phyloP scores from a whole-genome alignment of 2,329 filamentous ascomycete species.

The Colletotrichum gloeosporioides region DNA sequence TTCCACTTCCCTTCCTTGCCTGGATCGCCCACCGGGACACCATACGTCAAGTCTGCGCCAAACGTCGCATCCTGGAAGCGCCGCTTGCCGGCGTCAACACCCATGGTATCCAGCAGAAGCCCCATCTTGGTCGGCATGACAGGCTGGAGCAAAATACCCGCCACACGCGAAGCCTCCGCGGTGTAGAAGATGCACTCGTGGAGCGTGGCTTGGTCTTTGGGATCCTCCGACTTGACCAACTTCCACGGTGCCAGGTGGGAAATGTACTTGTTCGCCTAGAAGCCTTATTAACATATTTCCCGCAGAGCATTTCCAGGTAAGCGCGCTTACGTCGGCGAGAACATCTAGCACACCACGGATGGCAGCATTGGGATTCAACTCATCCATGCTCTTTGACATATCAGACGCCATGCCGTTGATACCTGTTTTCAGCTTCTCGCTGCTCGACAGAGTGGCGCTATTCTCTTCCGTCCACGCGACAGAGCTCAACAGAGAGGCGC shows the following conservation, averaged over 20 bases:
- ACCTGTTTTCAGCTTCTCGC: constrained; percentile 29
- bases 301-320: not conserved
- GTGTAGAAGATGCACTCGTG: constrained; percentile 71
- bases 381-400: constrained; percentile 63
- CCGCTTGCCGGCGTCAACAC: constrained; percentile 69
- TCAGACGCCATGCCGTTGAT: constrained; percentile 23
- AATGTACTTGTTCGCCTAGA: constrained; percentile 54
- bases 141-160: constrained; percentile 85
- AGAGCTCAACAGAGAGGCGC: constrained; percentile 33
- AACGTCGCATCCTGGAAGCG: constrained; percentile 66
- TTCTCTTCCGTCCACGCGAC: constrained; percentile 39
- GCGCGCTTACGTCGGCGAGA: constrained; percentile 58
- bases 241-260: constrained; percentile 73
- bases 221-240: constrained; percentile 44
- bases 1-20: constrained; percentile 1
- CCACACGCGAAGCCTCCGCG: constrained; percentile 79
- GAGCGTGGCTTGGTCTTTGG: constrained; percentile 44
- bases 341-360: constrained; percentile 68
- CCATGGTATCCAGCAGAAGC: constrained; percentile 77
- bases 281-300: constrained; percentile 15
- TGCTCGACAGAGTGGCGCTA: not conserved
- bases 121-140: constrained; percentile 84
- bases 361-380: constrained; percentile 68
- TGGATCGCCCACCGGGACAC: constrained; percentile 33
- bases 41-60: constrained; percentile 74